Evolutionary conservation across 1,284 basidiomycete species (phyloP).

Genomic region (Sparassis latifolia): DNA sequence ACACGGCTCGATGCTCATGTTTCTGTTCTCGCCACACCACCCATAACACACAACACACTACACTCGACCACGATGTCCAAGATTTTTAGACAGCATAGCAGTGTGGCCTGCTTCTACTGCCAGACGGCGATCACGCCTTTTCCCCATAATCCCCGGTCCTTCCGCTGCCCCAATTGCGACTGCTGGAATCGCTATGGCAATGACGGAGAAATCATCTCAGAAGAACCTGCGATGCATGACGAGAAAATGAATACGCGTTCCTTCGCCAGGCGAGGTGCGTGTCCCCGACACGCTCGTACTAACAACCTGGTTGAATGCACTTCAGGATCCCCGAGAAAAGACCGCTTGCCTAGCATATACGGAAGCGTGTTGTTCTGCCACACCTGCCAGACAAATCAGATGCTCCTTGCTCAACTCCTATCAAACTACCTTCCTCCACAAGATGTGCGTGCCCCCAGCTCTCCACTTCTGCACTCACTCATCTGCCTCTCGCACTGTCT

Average conservation of each 20-base stretch:
- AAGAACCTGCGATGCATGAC: conserved; percentile 85
- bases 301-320: not conserved
- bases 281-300: not conserved
- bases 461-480: not conserved
- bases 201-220: conserved; percentile 69
- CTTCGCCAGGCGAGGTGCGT: conserved; percentile 70
- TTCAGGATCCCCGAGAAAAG: conserved; percentile 59
- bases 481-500: not conserved
- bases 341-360: conserved; percentile 56
- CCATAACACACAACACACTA: not conserved
- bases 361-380: conserved; percentile 70
- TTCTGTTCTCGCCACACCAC: conserved; percentile 1
- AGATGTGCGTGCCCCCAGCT: conserved; percentile 36
- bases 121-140: conserved; percentile 35
- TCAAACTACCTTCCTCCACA: conserved; percentile 80
- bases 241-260: conserved; percentile 62
- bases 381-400: conserved; percentile 86
- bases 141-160: conserved; percentile 46
- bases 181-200: conserved; percentile 70
- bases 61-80: conserved; percentile 15
- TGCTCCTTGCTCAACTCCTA: conserved; percentile 76
- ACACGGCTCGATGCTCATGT: too few relatives aligned
- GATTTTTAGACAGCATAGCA: conserved; percentile 29
- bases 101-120: conserved; percentile 62
- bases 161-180: conserved; percentile 59